phyloP scores from a whole-genome alignment of 2,329 filamentous ascomycete genomes.

The Fusarium nygamai region DNA sequence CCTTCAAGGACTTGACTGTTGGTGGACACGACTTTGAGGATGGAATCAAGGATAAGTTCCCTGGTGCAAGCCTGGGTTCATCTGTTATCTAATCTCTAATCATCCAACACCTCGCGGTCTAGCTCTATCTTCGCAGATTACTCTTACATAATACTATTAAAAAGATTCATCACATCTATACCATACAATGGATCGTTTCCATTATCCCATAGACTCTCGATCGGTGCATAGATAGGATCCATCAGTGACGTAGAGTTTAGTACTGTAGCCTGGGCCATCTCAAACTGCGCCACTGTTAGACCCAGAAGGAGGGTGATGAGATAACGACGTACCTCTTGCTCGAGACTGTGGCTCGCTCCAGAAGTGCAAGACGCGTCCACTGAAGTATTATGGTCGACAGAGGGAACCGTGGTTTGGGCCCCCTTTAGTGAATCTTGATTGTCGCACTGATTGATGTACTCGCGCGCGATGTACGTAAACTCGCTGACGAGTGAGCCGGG shows the following conservation, averaged over 20 bases:
- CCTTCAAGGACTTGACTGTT: constrained; percentile 13
- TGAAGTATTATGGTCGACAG: background rate
- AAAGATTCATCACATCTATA: constrained; percentile 40
- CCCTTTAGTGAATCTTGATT: background rate
- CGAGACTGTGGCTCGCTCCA: fast-evolving
- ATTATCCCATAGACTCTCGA: constrained; percentile 26
- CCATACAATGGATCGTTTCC: constrained; percentile 32
- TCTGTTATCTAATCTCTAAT: background rate
- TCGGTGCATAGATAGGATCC: constrained; percentile 8
- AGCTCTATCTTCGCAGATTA: background rate
- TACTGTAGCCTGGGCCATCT: background rate
- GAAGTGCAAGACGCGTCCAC: background rate
- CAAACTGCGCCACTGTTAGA: background rate
- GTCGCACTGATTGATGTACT: constrained; percentile 32
- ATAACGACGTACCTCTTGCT: background rate
- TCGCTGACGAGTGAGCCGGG: constrained; percentile 32
- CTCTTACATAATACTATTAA: constrained; percentile 15
- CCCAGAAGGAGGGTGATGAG: fast-evolving
- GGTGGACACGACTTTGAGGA: background rate
- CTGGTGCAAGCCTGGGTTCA: background rate
- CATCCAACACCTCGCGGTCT: fast-evolving
- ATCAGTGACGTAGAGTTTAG: background rate
- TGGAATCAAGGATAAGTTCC: constrained; percentile 1
- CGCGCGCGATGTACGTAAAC: constrained; percentile 34
- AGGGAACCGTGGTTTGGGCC: background rate